A percentile compares a stretch with the other conserved stretches of the same genome.
Evolutionary conservation across 2,329 filamentous ascomycete species (phyloP).

Genomic region (Geosmithia putterillii): DNA sequence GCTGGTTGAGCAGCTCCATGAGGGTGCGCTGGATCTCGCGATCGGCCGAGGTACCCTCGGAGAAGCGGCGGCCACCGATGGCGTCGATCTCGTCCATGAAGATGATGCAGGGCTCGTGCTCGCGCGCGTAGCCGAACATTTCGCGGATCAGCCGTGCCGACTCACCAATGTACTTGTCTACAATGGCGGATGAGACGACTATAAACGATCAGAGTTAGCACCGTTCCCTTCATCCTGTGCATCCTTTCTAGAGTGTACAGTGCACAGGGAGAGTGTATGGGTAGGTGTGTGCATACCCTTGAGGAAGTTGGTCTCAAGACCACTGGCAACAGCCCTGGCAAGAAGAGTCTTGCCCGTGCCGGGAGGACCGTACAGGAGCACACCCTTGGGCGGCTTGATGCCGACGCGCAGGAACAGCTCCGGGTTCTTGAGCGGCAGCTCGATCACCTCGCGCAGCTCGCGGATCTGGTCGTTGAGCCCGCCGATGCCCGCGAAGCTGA

Average conservation of each 20-base stretch:
- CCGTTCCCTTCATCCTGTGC: too few relatives aligned
- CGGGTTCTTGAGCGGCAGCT: constrained; percentile 95
- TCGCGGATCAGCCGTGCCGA: constrained; percentile 93
- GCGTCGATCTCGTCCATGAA: constrained; percentile 99
- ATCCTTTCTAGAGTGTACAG: neutral
- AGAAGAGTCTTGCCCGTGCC: constrained; percentile 95
- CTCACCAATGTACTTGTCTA: constrained; percentile 99
- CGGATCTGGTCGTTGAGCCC: constrained; percentile 97
- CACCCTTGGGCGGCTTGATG: constrained; percentile 98
- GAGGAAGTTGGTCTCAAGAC: constrained; percentile 93
- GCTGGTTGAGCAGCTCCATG: constrained; percentile 97
- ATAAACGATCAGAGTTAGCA: constrained; percentile 6
- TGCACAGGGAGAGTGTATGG: neutral
- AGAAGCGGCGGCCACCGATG: constrained; percentile 92
- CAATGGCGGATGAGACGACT: constrained; percentile 98
- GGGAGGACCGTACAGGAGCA: constrained; percentile 88
- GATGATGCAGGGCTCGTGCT: constrained; percentile 98
- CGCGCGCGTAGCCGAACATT: constrained; percentile 99
- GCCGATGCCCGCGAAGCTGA: constrained; percentile 96
- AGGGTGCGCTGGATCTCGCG: constrained; percentile 96
- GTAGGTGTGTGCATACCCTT: constrained; percentile 52
- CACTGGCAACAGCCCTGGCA: constrained; percentile 88
- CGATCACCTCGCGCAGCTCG: constrained; percentile 94
- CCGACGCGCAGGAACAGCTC: constrained; percentile 94
- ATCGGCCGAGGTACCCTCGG: constrained; percentile 93